Base-by-base conservation (phyloP, 257 asterid genomes). In the Capsicum chinense region DNA sequence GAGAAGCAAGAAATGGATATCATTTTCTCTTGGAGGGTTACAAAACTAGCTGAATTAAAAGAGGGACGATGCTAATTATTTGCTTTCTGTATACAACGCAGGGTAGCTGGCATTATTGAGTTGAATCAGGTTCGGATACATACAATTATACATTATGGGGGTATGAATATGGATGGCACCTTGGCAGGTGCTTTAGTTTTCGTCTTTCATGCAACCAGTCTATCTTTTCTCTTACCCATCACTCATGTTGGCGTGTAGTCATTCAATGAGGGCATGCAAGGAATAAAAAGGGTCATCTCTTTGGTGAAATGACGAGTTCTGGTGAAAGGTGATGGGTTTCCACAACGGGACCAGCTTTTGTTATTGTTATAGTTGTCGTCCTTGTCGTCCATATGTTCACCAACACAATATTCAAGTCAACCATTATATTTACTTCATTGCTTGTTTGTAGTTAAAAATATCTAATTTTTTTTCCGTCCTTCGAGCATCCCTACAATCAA, bases 281-380 rank as follows among this genome's bases (percentile, higher is more conserved):
- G 80, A 47, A 10, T 47, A 44, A 47, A 39, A 71, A 19, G 80
- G 80, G 58, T 71, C 42, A 5, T 71, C 59, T 47, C 35, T 42
- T 19, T 47, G 42, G 58, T 71, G 79, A 69, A 69, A 69, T 69
- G 33, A 42, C 8, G 42, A 73, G 80, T 47, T 73, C 48, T 73
- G 17, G 57, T 48, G 39, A 47, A 73, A 73, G 80, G 39, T 71
- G 56, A 47, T 13, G n/a, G 37, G 33, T 48, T 47, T 73, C 19
- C 42, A 26, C 19, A 37, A n/a, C 47, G 80, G 80, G 80, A 48
- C 79, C 59, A 47, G 12, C 11, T 19, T n/a, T 17, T 44, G 11
- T 47, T 47, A n/a, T 44, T 48, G 16, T 58, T 58, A 42, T 26
- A 26, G 33, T 26, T 26, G 33, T 26, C 33, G 33, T 26, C 33